Conservation (phyloP, 2,329 filamentous ascomycete species). For the Fusarium agapanthi region DNA sequence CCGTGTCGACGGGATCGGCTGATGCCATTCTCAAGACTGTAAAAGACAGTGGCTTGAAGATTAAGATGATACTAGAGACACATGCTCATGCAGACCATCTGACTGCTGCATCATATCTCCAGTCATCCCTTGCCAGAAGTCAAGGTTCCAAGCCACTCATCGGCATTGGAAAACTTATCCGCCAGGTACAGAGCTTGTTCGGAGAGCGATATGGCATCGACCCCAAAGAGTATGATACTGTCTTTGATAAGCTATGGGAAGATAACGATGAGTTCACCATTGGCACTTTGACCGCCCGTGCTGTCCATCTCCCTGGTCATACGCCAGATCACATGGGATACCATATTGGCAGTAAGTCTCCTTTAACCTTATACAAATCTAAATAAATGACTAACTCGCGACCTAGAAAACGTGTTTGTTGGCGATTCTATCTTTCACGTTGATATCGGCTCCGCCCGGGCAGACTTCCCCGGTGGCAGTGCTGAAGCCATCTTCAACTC, state of each 20-base stretch:
- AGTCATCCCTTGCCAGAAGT: conserved; percentile 50
- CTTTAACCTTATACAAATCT: fast-evolving
- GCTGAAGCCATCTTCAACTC: conserved; percentile 56
- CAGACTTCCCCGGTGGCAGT: conserved; percentile 64
- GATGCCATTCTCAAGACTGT: conserved; percentile 59
- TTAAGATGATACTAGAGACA: conserved; percentile 67
- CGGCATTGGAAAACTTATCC: conserved; percentile 65
- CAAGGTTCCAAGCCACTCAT: conserved; percentile 54
- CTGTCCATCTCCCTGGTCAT: conserved; percentile 66
- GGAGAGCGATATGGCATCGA: conserved; percentile 57
- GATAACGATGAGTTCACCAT: conserved; percentile 64
- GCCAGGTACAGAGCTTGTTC: conserved; percentile 60
- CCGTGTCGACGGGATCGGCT: conserved; percentile 60
- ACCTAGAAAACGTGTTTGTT: conserved; percentile 56
- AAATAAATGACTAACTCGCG: fast-evolving
- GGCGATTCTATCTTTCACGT: conserved; percentile 63
- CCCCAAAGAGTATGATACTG: conserved; percentile 51
- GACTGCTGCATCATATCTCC: conserved; percentile 67
- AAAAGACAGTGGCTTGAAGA: conserved; percentile 54
- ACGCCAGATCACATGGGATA: conserved; percentile 70
- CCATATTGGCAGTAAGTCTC: conserved; percentile 54
- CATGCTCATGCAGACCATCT: conserved; percentile 70
- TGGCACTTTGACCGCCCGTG: conserved; percentile 55
- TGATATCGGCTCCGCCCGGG: conserved; percentile 62
- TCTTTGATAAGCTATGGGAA: conserved; percentile 62